Evolutionary conservation across 768 basidiomycete species (phyloP).

Genomic region (Boletus reticulatus): DNA sequence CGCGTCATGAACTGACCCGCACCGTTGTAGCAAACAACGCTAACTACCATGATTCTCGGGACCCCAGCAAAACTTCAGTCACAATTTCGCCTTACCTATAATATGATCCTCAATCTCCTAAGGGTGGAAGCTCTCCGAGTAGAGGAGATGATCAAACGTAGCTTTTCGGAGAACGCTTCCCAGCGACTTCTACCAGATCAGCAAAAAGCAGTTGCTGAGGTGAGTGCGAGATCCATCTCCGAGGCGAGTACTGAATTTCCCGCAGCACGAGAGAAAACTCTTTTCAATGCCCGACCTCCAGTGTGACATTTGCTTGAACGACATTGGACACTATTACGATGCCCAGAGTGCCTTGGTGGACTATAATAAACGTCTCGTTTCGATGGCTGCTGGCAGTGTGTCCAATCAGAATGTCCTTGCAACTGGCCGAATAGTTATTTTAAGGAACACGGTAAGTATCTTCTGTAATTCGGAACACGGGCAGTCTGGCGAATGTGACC

Average conservation of each 20-base stretch:
- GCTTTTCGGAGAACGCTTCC: slow-evolving; percentile 97
- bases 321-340: slow-evolving; percentile 80
- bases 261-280: slow-evolving; percentile 70
- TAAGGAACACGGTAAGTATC: slow-evolving; percentile 74
- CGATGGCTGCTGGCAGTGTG: slow-evolving; percentile 54
- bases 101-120: slow-evolving; percentile 97
- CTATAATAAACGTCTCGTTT: slow-evolving; percentile 60
- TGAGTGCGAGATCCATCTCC: slow-evolving; percentile 32
- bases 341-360: slow-evolving; percentile 57
- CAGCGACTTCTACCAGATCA: slow-evolving; percentile 92
- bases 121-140: slow-evolving; percentile 94
- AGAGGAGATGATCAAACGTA: slow-evolving; percentile 99
- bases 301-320: slow-evolving; percentile 66
- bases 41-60: slow-evolving; percentile 93
- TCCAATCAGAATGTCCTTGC: slow-evolving; percentile 68
- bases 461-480: background rate
- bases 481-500: background rate
- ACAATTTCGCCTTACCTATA: slow-evolving; percentile 97
- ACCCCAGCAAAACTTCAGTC: slow-evolving; percentile 88
- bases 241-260: slow-evolving; percentile 4
- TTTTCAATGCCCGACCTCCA: slow-evolving; percentile 59
- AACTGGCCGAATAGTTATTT: slow-evolving; percentile 77
- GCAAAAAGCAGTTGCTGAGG: slow-evolving; percentile 84
- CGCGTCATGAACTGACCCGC: background rate
- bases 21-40: slow-evolving; percentile 56